A percentile compares a stretch with the other conserved stretches of the same genome.
Evolutionary conservation across 78 protist genomes (phyloP).

Genomic region (Chrysochromulina tobinii): DNA sequence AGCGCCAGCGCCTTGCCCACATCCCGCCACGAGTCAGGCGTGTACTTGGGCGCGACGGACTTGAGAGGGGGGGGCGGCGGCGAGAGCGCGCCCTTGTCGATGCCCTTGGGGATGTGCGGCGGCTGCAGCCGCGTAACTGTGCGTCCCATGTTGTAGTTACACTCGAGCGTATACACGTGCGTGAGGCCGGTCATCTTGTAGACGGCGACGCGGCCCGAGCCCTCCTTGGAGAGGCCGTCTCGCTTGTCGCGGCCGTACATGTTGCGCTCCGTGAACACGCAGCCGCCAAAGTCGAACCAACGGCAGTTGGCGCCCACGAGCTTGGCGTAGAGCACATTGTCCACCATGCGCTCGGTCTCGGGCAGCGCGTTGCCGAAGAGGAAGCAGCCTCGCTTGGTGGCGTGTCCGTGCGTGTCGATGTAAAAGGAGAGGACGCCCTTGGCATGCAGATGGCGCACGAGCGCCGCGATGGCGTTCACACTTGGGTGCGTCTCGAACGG

Average conservation of each 20-base stretch:
- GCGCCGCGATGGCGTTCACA: neutral
- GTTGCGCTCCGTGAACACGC: neutral
- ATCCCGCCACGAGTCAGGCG: neutral
- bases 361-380: slow-evolving; percentile 24
- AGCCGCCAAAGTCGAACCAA: slow-evolving; percentile 39
- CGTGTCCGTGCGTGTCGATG: slow-evolving; percentile 31
- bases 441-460: neutral
- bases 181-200: neutral
- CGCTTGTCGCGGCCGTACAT: neutral
- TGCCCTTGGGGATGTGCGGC: neutral
- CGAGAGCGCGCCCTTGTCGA: neutral
- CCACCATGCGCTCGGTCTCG: neutral
- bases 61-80: neutral
- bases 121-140: neutral
- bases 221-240: neutral
- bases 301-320: slow-evolving; percentile 31
- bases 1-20: neutral
- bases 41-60: neutral
- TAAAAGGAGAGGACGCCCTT: neutral
- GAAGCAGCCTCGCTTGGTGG: slow-evolving; percentile 29
- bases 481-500: neutral
- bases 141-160: neutral
- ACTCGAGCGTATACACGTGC: slow-evolving; percentile 47
- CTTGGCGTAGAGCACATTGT: slow-evolving; percentile 11
- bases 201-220: slow-evolving; percentile 26